A percentile compares a stretch with the other conserved stretches of the same genome.
These are phyloP conservation scores for Drechslera avenae DNA, from an alignment of 2,329 filamentous ascomycete species.

Conservation along the genomic window DNA sequence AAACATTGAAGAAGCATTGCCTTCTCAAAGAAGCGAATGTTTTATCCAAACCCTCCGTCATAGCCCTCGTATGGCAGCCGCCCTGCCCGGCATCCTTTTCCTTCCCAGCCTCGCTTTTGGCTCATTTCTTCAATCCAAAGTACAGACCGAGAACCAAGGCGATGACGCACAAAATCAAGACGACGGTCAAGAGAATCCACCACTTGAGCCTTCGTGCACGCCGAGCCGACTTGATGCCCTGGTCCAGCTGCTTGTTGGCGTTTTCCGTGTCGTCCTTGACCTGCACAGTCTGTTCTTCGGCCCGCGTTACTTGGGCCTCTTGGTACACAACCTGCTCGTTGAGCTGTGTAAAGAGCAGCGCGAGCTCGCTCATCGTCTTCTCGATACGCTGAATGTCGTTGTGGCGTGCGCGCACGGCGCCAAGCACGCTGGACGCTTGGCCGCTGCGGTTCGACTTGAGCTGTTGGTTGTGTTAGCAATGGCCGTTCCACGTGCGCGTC, in stretches of 20 bases:
- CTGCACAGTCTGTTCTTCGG: conserved; percentile 69
- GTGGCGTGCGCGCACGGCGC: conserved; percentile 79
- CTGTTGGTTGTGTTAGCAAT: conserved; percentile 50
- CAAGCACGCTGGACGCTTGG: conserved; percentile 74
- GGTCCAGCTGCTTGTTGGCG: conserved; percentile 71
- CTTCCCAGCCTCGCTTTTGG: background rate
- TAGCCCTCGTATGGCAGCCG: conserved; percentile 1
- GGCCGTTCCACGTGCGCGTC: background rate
- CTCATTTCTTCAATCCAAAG: conserved; percentile 47
- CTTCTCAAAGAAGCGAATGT: background rate
- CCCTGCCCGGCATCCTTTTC: background rate
- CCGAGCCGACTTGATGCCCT: conserved; percentile 69
- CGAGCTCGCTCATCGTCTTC: conserved; percentile 72
- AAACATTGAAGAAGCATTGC: background rate
- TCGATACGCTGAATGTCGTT: conserved; percentile 84
- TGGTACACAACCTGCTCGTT: conserved; percentile 76
- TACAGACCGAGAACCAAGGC: conserved; percentile 57
- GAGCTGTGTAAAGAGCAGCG: conserved; percentile 73
- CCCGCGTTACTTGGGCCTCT: conserved; percentile 65
- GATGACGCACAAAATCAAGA: conserved; percentile 56
- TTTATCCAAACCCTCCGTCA: background rate
- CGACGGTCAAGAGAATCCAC: conserved; percentile 70
- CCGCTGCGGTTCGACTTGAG: conserved; percentile 76
- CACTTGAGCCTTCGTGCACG: conserved; percentile 78
- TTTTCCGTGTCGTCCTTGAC: conserved; percentile 70